Base-by-base conservation (phyloP, 2,329 filamentous ascomycete species). In the Aspergillus cejpii region DNA sequence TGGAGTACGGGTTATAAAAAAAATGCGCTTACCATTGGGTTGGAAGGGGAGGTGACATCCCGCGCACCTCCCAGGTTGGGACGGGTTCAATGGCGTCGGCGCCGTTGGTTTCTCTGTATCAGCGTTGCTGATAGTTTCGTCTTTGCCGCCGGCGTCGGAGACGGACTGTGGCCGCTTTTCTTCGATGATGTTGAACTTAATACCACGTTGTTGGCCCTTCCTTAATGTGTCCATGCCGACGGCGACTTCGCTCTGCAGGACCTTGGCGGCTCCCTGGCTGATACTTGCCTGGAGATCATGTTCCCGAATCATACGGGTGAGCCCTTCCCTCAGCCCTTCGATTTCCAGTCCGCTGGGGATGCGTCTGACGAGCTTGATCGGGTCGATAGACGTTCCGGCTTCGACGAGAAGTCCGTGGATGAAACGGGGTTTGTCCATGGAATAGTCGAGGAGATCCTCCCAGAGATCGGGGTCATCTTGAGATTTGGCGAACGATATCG, bases 341-440 rank as follows among this genome's bases (percentile, higher is more conserved):
- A 98, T 94, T 62, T 96, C 88, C 0, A 98, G 75, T 0, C 92
- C 90, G 60, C 94, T 88, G 0, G 92, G 92, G 21, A 98, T 98
- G 4, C 90, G 81, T 11, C 86, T 78, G 5, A 98, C 87, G 3
- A 98, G 79, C 12, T 84, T 85, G 50, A 97, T 91, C 0, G 92
- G 92, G 59, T 97, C 84, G 59, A 98, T 92, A 1, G 88, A 81
- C 1, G 90, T 97, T 27, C 92, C 92, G 1, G 95, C 91, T 69
- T 97, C 88, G 59, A 95, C 88, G 0, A 98, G 79, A 3, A 98
- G 73, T 0, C 87, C 90, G 10, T 87, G 84, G 54, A 98, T 97
- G 69, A 98, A 98, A 31, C 81, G 81, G 1, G 92, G 92, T 61
- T 96, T 95, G 69, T 96, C 89, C 92, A 98, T 97, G 49, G 86